A percentile compares a stretch with the other conserved stretches of the same genome.
Conservation (phyloP, 768 basidiomycete species). For the Russula sp. region DNA sequence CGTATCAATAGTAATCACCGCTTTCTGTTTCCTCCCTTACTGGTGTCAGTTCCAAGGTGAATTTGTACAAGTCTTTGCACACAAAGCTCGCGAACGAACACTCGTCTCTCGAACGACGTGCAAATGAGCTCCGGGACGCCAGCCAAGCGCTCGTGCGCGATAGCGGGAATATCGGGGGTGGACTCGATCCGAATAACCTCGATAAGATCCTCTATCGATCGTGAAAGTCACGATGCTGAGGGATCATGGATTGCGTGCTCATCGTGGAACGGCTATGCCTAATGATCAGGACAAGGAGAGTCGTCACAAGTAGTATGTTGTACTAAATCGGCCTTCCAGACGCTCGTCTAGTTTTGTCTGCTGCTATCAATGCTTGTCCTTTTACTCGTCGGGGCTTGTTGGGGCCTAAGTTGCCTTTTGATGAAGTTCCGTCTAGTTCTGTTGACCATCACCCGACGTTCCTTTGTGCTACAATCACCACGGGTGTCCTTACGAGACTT, state of each 20-base stretch:
- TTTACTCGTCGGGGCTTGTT: not conserved
- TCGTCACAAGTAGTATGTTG: too few relatives aligned
- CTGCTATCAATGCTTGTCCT: not conserved
- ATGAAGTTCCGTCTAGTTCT: not conserved
- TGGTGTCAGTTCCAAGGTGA: constrained; percentile 45
- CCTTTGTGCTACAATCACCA: not conserved
- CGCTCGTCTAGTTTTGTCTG: not conserved
- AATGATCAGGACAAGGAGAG: too few relatives aligned
- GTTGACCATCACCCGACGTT: not conserved
- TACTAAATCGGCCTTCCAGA: too few relatives aligned
- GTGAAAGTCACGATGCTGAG: not conserved
- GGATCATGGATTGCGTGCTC: not conserved
- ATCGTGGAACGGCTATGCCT: too few relatives aligned
- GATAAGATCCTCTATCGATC: not conserved
- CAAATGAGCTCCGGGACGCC: constrained; percentile 40
- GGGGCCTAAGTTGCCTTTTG: not conserved
- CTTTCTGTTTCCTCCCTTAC: not conserved
- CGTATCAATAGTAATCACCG: not conserved
- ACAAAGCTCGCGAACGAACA: constrained; percentile 44
- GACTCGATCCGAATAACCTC: constrained; percentile 3
- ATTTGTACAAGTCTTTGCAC: constrained; percentile 47
- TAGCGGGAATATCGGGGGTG: constrained; percentile 41
- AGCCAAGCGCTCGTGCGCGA: constrained; percentile 43
- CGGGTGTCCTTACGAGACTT: not conserved
- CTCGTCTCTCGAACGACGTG: constrained; percentile 42